phyloP scores from a whole-genome alignment of 2,329 filamentous ascomycete genomes.

The Drechslera avenae region DNA sequence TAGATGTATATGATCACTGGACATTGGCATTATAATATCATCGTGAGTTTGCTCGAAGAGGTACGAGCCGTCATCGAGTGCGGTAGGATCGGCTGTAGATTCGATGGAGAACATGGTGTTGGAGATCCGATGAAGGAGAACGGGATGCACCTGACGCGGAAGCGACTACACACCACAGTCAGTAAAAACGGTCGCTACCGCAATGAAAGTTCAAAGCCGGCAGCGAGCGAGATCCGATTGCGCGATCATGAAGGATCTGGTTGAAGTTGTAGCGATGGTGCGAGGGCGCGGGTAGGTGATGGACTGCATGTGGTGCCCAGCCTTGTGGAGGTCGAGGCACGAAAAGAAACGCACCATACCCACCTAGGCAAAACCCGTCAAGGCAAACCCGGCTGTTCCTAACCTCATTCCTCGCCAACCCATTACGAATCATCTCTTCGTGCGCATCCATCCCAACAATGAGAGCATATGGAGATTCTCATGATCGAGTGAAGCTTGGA shows the following conservation, averaged over 20 bases:
- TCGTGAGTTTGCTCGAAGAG: constrained; percentile 42
- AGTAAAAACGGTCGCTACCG: constrained; percentile 27
- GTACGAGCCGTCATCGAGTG: constrained; percentile 43
- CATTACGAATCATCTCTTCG: not conserved
- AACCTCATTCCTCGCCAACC: constrained; percentile 12
- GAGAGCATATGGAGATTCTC: constrained; percentile 1
- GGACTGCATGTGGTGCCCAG: constrained; percentile 18
- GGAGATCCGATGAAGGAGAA: constrained; percentile 21
- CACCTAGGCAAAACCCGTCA: constrained; percentile 22
- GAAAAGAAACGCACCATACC: constrained; percentile 31
- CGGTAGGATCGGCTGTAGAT: constrained; percentile 40
- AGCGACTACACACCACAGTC: constrained; percentile 27
- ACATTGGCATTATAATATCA: constrained; percentile 40
- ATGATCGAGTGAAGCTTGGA: constrained; percentile 8
- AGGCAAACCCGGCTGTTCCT: constrained; percentile 22
- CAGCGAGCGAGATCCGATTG: constrained; percentile 18
- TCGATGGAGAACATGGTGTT: constrained; percentile 45
- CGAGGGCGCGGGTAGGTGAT: constrained; percentile 28
- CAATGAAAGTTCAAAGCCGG: constrained; percentile 16
- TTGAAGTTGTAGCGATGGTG: constrained; percentile 38
- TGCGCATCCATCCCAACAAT: constrained; percentile 3
- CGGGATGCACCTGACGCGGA: constrained; percentile 38
- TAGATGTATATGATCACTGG: constrained; percentile 41
- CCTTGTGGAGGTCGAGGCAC: constrained; percentile 33
- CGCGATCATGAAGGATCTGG: constrained; percentile 34